Evolutionary conservation across 139 green algal species (phyloP).

Genomic region (Pleodorina starrii): DNA sequence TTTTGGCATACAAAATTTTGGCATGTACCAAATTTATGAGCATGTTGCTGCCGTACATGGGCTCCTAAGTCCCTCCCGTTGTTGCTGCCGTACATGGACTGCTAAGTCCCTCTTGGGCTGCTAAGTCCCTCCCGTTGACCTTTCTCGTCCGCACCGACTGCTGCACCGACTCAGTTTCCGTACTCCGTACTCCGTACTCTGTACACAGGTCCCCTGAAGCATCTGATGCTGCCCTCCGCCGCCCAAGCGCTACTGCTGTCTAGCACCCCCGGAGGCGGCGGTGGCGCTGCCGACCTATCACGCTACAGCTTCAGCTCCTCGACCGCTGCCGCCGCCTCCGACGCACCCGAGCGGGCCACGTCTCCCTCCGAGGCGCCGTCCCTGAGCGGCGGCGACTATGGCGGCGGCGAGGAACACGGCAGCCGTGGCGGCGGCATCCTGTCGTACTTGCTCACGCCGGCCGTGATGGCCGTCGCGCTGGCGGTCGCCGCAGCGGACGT

Average conservation of each 20-base stretch:
- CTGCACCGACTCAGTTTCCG: too few species aligned
- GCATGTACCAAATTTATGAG: too few species aligned
- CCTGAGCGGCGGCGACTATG: background rate
- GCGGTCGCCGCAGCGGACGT: background rate
- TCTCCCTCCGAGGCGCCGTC: too few species aligned
- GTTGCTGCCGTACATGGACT: too few species aligned
- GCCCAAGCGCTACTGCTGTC: background rate
- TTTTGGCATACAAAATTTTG: too few species aligned
- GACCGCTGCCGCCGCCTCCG: background rate
- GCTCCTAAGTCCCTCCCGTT: too few species aligned
- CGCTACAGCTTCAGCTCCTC: background rate
- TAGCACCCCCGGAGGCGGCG: background rate
- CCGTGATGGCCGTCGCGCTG: background rate
- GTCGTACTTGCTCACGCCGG: background rate
- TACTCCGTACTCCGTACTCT: too few species aligned
- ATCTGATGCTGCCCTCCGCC: conserved; percentile 16
- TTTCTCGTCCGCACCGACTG: background rate
- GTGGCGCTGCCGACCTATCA: background rate
- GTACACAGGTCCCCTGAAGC: conserved; percentile 25
- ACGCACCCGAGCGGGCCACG: too few species aligned
- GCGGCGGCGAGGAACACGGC: too few species aligned
- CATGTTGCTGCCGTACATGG: too few species aligned
- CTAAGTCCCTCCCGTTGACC: background rate
- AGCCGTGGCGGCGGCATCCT: background rate
- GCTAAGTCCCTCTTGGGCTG: too few species aligned